Base-by-base conservation (phyloP, 352 stramenopile species). In the Plasmopara muralis region DNA sequence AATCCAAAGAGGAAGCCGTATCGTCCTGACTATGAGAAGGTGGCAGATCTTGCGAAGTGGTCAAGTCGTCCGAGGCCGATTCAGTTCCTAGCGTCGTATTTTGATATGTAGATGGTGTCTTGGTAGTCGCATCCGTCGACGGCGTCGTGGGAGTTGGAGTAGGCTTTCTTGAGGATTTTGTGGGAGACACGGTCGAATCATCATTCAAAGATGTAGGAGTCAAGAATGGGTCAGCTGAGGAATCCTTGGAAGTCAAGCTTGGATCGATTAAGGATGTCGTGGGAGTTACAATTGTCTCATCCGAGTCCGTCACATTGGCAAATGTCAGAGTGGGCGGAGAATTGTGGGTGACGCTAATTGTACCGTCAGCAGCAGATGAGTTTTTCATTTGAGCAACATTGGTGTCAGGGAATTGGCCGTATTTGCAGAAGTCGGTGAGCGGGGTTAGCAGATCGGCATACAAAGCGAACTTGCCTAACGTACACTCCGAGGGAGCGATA, bases 391-490 rank as follows among this genome's bases (percentile, higher is more conserved):
- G 10, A 12, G 6, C 7, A 35, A 12, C 10, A 12, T 35, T 35
- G 0, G 31, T 12, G 6, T 35, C 31, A 12, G 31, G 10, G 10
- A 4, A 35, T 5, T 1, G 1, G 13, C 9, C n/a, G 37, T n/a
- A 14, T 41, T 41, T 16, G 65, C 65, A 74, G 47, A 62, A 53
- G 20, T 35, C 41, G 6, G 13, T 39, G 31, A 68, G 43, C 2
- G 66, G 62, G 30, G 55, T 62, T 35, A 74, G 53, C 15, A 75
- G 59, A 43, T 72, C 55, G 33, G 61, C 56, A 48, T 71, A 62
- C 48, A 75, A 40, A 9, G 49, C 37, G 51, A 72, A 70, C 31
- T 52, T 47, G 59, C 59, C 55, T 4, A 72, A 9, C 13, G 55
- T 62, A 51, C 66, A 75, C 50, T 75, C 66, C 15, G 44, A 52